Base-by-base conservation (phyloP, 352 stramenopile species). In the Aphanomyces euteiches region DNA sequence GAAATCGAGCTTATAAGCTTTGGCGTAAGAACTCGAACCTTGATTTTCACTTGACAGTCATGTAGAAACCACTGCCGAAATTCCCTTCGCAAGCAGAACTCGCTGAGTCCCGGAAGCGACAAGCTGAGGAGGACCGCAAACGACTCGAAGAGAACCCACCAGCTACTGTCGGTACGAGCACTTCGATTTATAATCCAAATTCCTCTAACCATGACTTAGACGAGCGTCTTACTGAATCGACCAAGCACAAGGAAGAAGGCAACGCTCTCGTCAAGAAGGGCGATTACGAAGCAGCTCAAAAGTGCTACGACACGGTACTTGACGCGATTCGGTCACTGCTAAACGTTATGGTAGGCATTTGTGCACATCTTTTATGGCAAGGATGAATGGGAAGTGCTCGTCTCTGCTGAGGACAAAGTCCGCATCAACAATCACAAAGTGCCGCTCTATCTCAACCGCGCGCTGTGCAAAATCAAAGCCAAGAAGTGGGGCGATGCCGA, bases 311-410 rank as follows among this genome's bases (percentile, higher is more conserved):
- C 69, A 90, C 87, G 76, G 87, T 93, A 63, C 28, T 69, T 54
- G 34, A 6, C 17, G 1, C 8, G 1, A 41, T 4, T 3, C 0
- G 61, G n/a, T n/a, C n/a, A 53, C 21, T 19, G 17, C 57, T 41
- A 10, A 4, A 34, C 65, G 7, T 53, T 50, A 17, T 68, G 7
- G n/a, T 34, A 93, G 86, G 86, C 85, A 5, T 95, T 95, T 58
- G 87, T 95, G 3, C 83, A 93, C 73, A 90, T 92, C 15, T 95
- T 95, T 68, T 95, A 87, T 69, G 79, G 78, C 38, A 95, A 95
- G 59, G 87, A 95, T 56, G 87, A 95, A 70, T 89, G 87, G 83
- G 87, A 95, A 67, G 82, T 89, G 47, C 79, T 92, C 43, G 78
- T 95, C 39, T 74, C 84, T 1, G 72, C 84, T 39, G 73, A 80